Evolutionary conservation across 1,139 yeast genomes (phyloP).

Genomic region (Wickerhamiella infanticola): DNA sequence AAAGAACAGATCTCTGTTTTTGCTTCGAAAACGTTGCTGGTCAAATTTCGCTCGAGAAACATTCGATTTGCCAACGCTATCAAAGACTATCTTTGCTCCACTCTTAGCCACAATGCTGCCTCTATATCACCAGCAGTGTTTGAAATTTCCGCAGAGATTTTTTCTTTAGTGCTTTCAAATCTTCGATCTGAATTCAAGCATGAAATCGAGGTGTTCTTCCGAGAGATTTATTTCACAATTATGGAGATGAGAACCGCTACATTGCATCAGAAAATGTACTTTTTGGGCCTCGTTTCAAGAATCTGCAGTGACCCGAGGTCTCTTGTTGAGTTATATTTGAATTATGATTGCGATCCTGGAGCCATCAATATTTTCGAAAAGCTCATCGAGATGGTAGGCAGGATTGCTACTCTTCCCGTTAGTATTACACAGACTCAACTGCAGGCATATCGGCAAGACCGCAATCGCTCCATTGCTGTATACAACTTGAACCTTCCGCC

Average conservation of each 20-base stretch:
- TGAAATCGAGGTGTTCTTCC: slow-evolving; percentile 86
- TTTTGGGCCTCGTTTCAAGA: slow-evolving; percentile 62
- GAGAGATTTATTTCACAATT: slow-evolving; percentile 87
- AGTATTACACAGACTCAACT: slow-evolving; percentile 60
- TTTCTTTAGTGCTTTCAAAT: slow-evolving; percentile 76
- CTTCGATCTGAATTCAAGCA: slow-evolving; percentile 76
- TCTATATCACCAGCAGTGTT: slow-evolving; percentile 84
- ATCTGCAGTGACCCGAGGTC: slow-evolving; percentile 82
- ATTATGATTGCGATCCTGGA: slow-evolving; percentile 79
- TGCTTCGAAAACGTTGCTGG: slow-evolving; percentile 30
- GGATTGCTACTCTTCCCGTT: slow-evolving; percentile 52
- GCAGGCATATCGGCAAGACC: slow-evolving; percentile 42
- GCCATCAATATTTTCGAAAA: slow-evolving; percentile 80
- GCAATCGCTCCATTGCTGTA: slow-evolving; percentile 48
- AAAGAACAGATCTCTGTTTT: slow-evolving; percentile 78
- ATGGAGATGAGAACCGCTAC: slow-evolving; percentile 86
- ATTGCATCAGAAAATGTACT: slow-evolving; percentile 78
- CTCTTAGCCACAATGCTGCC: slow-evolving; percentile 84
- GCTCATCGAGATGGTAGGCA: slow-evolving; percentile 61
- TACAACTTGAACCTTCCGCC: slow-evolving; percentile 64
- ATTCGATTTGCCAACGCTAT: slow-evolving; percentile 51
- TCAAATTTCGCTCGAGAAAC: slow-evolving; percentile 7
- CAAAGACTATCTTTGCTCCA: slow-evolving; percentile 61
- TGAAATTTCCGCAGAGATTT: slow-evolving; percentile 81
- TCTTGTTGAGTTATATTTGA: slow-evolving; percentile 78